phyloP scores from a whole-genome alignment of 2,329 filamentous ascomycete genomes.

The Claviceps sorghi region DNA sequence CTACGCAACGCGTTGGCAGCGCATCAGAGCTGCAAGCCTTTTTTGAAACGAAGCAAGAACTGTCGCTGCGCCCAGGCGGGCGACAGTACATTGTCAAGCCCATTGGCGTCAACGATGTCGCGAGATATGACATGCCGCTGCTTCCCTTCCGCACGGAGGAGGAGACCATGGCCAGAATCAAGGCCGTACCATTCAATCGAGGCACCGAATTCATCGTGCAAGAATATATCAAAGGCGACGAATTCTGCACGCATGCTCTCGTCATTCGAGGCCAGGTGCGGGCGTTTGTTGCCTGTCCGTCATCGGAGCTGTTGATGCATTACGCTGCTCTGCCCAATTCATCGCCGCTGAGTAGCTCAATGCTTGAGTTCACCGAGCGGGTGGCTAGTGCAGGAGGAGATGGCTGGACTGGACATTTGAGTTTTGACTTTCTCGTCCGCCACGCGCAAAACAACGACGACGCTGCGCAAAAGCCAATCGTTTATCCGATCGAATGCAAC shows the following conservation, averaged over 20 bases:
- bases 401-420: slow-evolving; percentile 1
- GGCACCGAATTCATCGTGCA: slow-evolving; percentile 47
- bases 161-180: slow-evolving; percentile 42
- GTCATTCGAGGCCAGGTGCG: slow-evolving; percentile 50
- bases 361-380: slow-evolving; percentile 49
- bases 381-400: slow-evolving; percentile 37
- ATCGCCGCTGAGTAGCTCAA: slow-evolving; percentile 39
- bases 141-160: slow-evolving; percentile 39
- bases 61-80: slow-evolving; percentile 13
- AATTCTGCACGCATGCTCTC: slow-evolving; percentile 60
- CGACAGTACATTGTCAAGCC: slow-evolving; percentile 50
- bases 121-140: slow-evolving; percentile 47
- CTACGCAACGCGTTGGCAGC: slow-evolving; percentile 38
- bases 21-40: slow-evolving; percentile 37
- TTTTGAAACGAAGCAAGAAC: slow-evolving; percentile 22
- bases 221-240: slow-evolving; percentile 45
- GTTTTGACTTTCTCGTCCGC: slow-evolving; percentile 2
- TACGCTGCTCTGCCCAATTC: slow-evolving; percentile 44
- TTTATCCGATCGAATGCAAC: slow-evolving; percentile 57
- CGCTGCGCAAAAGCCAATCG: slow-evolving; percentile 16
- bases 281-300: slow-evolving; percentile 53
- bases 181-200: slow-evolving; percentile 25
- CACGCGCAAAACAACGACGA: not conserved
- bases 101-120: slow-evolving; percentile 45
- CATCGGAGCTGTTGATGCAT: slow-evolving; percentile 48